Base-by-base conservation (phyloP, 179 eudicot species). In the Pouteria campechiana region DNA sequence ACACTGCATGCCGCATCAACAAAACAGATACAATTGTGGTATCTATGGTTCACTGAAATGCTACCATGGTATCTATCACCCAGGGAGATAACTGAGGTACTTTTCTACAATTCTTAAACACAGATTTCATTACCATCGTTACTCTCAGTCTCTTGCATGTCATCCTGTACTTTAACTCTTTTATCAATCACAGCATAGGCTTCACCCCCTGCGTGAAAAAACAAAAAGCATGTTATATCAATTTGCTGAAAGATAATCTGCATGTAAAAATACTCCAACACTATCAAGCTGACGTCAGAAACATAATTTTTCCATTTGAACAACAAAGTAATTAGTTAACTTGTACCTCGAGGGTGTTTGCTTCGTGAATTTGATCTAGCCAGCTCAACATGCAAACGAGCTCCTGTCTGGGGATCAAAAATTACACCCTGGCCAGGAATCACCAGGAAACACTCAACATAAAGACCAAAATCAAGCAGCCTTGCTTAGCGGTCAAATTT, bases 321-420 rank as follows among this genome's bases (percentile, higher is more conserved):
- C n/a, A n/a, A n/a, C n/a, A n/a, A n/a, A n/a, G n/a, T n/a, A n/a
- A n/a, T n/a, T 30, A 3, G 40, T 5, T 12, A 50, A 16, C 10
- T 4, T 25, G 31, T 59, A 84, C 97, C 93, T 60, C 79, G 69
- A 37, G 55, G 78, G 17, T 52, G 61, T 51, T 67, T 81, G 39
- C 95, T 64, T 53, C 83, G 74, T 7, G 97, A 89, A 51, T 89
- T 89, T 40, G 95, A 73, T 64, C 95, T 89, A 39, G 97, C 97
- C 44, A 85, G 57, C 57, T 89, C 97, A 58, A 89, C 66, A 60
- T 85, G 89, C 54, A 89, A 67, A 49, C 50, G 52, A 29, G 77
- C 62, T 25, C 95, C 85, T 66, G 78, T 52, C 58, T 85, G 71
- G 31, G 95, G 95, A 47, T 89, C 97, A 74, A 85, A 89, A 45